phyloP scores from a whole-genome alignment of 257 asterid genomes.

The Schizonepeta tenuifolia region DNA sequence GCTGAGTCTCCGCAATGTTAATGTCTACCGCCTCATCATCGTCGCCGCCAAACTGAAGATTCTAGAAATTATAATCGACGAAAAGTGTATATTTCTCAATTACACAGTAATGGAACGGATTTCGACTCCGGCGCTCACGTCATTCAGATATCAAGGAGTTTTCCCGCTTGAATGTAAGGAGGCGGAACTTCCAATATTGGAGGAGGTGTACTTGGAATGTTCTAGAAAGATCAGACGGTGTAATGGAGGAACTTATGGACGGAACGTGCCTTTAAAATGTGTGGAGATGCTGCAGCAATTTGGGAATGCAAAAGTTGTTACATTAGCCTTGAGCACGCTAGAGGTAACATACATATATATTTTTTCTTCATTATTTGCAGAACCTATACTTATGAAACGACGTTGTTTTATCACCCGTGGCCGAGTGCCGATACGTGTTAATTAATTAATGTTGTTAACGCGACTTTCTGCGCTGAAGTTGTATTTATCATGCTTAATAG shows the following conservation, averaged over 20 bases:
- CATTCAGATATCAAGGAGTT: constrained; percentile 24
- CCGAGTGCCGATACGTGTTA: too few relatives aligned
- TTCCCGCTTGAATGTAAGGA: constrained; percentile 14
- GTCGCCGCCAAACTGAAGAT: constrained; percentile 29
- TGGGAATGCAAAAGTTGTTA: constrained; percentile 37
- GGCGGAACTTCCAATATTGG: constrained; percentile 18
- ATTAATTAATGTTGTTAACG: too few relatives aligned
- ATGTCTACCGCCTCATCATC: constrained; percentile 19
- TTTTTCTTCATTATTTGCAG: too few relatives aligned
- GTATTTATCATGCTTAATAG: too few relatives aligned
- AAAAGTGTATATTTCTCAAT: neutral
- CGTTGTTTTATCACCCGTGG: too few relatives aligned
- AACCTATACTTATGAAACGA: too few relatives aligned
- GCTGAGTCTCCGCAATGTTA: constrained; percentile 26
- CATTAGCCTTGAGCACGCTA: constrained; percentile 24
- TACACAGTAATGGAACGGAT: neutral
- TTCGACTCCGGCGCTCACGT: constrained; percentile 15
- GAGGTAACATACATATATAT: too few relatives aligned
- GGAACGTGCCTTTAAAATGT: constrained; percentile 2
- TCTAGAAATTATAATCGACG: constrained; percentile 10
- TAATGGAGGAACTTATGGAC: too few relatives aligned
- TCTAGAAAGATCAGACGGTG: neutral
- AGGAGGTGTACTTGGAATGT: constrained; percentile 10
- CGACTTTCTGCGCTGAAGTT: too few relatives aligned
- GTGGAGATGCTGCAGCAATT: constrained; percentile 24